Evolutionary conservation across 257 asterid species (phyloP).

Genomic region (Solanum raphanifolium): DNA sequence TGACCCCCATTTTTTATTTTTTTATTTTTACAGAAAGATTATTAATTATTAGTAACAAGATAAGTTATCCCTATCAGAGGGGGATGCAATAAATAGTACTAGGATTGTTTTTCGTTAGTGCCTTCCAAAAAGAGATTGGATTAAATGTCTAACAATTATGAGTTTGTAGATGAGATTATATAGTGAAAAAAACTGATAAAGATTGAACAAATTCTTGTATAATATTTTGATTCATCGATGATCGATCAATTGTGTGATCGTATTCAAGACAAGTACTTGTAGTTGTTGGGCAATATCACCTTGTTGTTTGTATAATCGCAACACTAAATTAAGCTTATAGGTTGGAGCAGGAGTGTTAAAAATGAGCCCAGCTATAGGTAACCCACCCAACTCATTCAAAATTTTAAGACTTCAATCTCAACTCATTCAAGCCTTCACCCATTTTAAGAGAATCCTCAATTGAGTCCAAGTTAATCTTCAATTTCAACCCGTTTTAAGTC

Average conservation of each 20-base stretch:
- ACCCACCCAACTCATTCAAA: accelerated
- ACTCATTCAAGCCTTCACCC: no score
- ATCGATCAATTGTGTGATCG: background rate
- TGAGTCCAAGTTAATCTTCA: no score
- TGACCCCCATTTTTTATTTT: background rate
- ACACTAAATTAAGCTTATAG: background rate
- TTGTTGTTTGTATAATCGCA: background rate
- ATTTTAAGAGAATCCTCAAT: no score
- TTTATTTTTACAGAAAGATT: accelerated
- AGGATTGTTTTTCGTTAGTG: no score
- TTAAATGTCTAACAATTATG: background rate
- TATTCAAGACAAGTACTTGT: background rate
- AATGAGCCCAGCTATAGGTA: no score
- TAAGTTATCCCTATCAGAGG: no score
- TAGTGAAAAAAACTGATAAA: background rate
- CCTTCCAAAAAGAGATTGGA: background rate
- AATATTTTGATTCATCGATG: background rate
- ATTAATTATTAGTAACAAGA: no score
- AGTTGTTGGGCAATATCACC: background rate
- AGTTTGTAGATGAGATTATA: background rate
- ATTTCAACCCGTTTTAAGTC: no score
- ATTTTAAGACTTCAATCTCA: no score
- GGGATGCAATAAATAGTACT: background rate
- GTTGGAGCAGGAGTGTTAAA: background rate
- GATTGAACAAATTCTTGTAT: background rate